These are phyloP conservation scores for Paxillus ammoniavirescens DNA, from an alignment of 768 basidiomycete genomes.

Conservation along the genomic window DNA sequence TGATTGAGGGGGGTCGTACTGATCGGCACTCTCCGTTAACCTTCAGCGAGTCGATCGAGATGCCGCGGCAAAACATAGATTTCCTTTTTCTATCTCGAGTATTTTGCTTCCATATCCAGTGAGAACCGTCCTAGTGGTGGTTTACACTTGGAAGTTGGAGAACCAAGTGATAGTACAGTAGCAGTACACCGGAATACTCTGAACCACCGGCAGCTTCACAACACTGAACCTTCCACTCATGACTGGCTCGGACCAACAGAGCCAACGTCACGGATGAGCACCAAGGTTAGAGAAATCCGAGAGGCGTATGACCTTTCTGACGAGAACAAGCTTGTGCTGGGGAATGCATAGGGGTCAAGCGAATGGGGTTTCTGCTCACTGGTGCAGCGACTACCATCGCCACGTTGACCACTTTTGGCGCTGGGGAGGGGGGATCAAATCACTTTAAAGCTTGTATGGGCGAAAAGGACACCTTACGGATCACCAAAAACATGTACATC, in stretches of 20 bases:
- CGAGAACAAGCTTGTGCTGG: not conserved
- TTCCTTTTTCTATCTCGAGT: no score
- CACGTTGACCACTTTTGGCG: conserved; percentile 14
- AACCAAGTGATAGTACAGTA: no score
- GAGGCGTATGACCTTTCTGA: conserved; percentile 16
- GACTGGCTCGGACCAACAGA: not conserved
- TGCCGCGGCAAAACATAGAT: no score
- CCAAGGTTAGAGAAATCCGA: conserved; percentile 30
- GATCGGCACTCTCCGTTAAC: no score
- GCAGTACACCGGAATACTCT: no score
- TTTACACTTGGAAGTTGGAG: no score
- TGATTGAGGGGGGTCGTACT: no score
- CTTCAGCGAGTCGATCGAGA: no score
- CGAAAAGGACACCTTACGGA: conserved; percentile 7
- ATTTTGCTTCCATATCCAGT: no score
- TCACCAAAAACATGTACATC: conserved; percentile 24
- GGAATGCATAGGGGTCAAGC: no score
- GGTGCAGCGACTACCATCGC: conserved; percentile 16
- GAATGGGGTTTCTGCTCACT: conserved; percentile 6
- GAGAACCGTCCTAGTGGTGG: no score
- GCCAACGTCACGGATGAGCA: not conserved
- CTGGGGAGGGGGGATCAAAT: conserved; percentile 2
- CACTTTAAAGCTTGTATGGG: no score
- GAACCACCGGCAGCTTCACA: not conserved
- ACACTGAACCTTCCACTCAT: not conserved